phyloP scores from a whole-genome alignment of 805 yeast genomes.

The Saturnispora saitoi region DNA sequence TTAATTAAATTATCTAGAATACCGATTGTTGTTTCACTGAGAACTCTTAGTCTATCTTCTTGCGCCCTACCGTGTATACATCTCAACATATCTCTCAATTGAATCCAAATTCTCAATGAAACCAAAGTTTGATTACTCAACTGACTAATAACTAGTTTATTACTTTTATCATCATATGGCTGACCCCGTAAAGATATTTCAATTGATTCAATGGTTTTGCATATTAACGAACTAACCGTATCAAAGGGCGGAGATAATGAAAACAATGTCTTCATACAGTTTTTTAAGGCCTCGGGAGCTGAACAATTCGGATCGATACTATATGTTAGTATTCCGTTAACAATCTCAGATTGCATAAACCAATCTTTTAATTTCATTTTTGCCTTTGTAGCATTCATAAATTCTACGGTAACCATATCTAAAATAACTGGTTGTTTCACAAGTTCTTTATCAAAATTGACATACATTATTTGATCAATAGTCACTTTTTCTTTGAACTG shows the following conservation, averaged over 20 bases:
- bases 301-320: slow-evolving; percentile 14
- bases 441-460: slow-evolving; percentile 9
- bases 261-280: slow-evolving; percentile 19
- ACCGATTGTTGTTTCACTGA: slow-evolving; percentile 26
- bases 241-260: slow-evolving; percentile 26
- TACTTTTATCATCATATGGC: slow-evolving; percentile 18
- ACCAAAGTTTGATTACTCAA: slow-evolving; percentile 54
- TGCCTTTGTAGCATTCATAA: slow-evolving; percentile 16
- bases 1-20: slow-evolving; percentile 49
- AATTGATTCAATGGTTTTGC: slow-evolving; percentile 51
- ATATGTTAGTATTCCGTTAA: slow-evolving; percentile 9
- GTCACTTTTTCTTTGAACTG: slow-evolving; percentile 12
- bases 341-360: slow-evolving; percentile 20
- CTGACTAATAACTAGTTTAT: slow-evolving; percentile 42
- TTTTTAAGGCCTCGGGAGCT: slow-evolving; percentile 20
- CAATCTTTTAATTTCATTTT: slow-evolving; percentile 23
- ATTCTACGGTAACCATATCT: slow-evolving; percentile 16
- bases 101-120: slow-evolving; percentile 42
- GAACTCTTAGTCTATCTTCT: slow-evolving; percentile 19
- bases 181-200: slow-evolving; percentile 60
- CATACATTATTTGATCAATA: slow-evolving; percentile 1
- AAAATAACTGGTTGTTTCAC: slow-evolving; percentile 9
- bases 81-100: slow-evolving; percentile 26
- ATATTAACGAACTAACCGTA: slow-evolving; percentile 29
- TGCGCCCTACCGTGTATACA: slow-evolving; percentile 17